Percentiles rank a stretch among this genome's conserved stretches.
Conservation (phyloP, 2,329 filamentous ascomycete species). For the Xylogone sp. region DNA sequence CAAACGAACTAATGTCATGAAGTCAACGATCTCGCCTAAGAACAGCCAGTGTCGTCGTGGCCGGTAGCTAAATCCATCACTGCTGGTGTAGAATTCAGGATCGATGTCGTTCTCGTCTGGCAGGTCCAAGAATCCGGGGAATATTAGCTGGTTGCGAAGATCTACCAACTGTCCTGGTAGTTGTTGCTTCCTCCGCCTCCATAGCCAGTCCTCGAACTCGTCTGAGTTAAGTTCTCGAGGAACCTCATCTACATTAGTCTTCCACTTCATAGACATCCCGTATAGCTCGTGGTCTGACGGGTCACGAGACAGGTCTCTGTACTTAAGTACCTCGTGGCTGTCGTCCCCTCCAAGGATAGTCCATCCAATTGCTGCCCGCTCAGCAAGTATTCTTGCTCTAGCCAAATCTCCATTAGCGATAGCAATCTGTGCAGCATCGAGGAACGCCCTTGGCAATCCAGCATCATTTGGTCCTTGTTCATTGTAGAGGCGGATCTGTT, state of each 20-base stretch:
- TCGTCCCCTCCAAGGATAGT: constrained; percentile 8
- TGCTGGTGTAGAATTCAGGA: constrained; percentile 13
- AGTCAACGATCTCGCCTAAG: constrained; percentile 17
- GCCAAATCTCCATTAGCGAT: constrained; percentile 29
- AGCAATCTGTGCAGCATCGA: constrained; percentile 23
- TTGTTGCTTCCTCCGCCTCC: constrained; percentile 14
- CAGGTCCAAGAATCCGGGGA: constrained; percentile 13
- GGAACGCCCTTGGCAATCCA: constrained; percentile 20
- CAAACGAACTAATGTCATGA: constrained; percentile 14
- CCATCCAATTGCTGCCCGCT: constrained; percentile 16
- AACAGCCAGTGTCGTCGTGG: constrained; percentile 17
- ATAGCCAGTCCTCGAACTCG: constrained; percentile 20
- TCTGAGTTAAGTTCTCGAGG: constrained; percentile 6
- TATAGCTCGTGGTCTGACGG: constrained; percentile 13
- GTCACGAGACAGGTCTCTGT: constrained; percentile 10
- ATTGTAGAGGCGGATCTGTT: constrained; percentile 22
- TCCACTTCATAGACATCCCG: constrained; percentile 12
- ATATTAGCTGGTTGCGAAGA: constrained; percentile 17
- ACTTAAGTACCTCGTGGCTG: constrained; percentile 7
- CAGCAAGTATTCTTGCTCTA: constrained; percentile 26
- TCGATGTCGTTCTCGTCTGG: constrained; percentile 9
- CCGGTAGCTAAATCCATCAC: constrained; percentile 3
- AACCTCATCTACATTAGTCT: constrained; percentile 12
- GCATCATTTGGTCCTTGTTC: constrained; percentile 19
- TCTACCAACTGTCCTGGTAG: constrained; percentile 6